phyloP scores from a whole-genome alignment of 257 asterid genomes.

The Orobanche coerulescens region DNA sequence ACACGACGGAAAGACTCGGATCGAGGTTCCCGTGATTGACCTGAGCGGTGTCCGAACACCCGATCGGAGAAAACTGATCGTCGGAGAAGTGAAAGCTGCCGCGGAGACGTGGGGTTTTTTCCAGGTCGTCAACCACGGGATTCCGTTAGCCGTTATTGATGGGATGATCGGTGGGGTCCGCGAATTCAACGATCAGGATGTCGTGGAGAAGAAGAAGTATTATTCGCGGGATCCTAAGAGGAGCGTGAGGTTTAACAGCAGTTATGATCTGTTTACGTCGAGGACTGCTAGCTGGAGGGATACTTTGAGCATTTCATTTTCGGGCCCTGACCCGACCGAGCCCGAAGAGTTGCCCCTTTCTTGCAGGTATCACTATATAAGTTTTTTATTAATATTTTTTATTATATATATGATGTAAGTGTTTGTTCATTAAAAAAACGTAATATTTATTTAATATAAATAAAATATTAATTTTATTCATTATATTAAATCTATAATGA shows the following conservation, averaged over 20 bases:
- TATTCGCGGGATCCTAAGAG: conserved; percentile 32
- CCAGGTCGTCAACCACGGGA: conserved; percentile 44
- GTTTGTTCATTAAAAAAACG: too few relatives aligned
- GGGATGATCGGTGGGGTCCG: conserved; percentile 27
- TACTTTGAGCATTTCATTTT: conserved; percentile 24
- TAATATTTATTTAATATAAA: too few relatives aligned
- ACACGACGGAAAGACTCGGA: not conserved
- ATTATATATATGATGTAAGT: too few relatives aligned
- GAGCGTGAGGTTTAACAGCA: conserved; percentile 31
- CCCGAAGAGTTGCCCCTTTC: conserved; percentile 35
- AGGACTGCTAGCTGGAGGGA: conserved; percentile 59
- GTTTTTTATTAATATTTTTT: too few relatives aligned
- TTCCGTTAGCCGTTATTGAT: conserved; percentile 24
- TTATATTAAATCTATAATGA: too few relatives aligned
- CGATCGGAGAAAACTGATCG: conserved; percentile 13
- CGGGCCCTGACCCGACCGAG: conserved; percentile 19
- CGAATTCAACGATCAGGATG: conserved; percentile 31
- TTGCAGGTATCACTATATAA: conserved; percentile 44
- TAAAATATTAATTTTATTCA: too few relatives aligned
- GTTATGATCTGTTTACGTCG: conserved; percentile 32
- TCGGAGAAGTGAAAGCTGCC: conserved; percentile 28
- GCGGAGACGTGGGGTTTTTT: conserved; percentile 44
- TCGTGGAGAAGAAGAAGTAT: conserved; percentile 35
- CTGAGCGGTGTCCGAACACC: conserved; percentile 18
- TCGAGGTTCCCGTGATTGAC: conserved; percentile 35